Conservation (phyloP, 441 rosid genomes). For the Croton setiger region DNA sequence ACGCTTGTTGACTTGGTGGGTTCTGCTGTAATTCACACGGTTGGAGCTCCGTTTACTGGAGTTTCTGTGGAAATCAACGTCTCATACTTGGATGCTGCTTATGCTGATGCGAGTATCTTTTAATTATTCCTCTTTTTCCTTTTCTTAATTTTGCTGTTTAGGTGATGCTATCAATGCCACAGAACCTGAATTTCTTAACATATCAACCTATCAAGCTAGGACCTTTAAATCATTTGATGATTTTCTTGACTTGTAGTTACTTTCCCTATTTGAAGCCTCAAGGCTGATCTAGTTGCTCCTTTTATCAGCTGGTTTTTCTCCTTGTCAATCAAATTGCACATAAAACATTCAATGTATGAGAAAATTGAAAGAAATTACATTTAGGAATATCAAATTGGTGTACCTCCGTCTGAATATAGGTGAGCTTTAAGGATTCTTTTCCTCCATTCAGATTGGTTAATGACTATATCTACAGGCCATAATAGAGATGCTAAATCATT, state of each 20-base stretch:
- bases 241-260: neutral
- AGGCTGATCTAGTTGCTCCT: too few relatives aligned
- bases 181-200: neutral
- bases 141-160: neutral
- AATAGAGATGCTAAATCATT: conserved; percentile 1
- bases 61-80: conserved; percentile 85
- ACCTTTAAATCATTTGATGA: neutral
- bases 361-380: neutral
- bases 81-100: conserved; percentile 87
- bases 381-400: neutral
- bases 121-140: neutral
- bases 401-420: neutral
- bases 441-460: neutral
- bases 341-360: too few relatives aligned
- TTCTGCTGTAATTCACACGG: conserved; percentile 58
- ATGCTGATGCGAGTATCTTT: conserved; percentile 38
- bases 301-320: neutral
- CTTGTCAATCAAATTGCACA: neutral
- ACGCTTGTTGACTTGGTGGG: conserved; percentile 85
- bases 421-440: neutral
- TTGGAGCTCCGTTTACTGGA: conserved; percentile 46
- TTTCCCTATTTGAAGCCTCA: neutral
- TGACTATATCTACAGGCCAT: neutral
- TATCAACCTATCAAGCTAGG: neutral
- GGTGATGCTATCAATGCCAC: neutral